These are phyloP conservation scores for Durotheca rogersii DNA, from an alignment of 495 filamentous ascomycete genomes.

Conservation along the genomic window DNA sequence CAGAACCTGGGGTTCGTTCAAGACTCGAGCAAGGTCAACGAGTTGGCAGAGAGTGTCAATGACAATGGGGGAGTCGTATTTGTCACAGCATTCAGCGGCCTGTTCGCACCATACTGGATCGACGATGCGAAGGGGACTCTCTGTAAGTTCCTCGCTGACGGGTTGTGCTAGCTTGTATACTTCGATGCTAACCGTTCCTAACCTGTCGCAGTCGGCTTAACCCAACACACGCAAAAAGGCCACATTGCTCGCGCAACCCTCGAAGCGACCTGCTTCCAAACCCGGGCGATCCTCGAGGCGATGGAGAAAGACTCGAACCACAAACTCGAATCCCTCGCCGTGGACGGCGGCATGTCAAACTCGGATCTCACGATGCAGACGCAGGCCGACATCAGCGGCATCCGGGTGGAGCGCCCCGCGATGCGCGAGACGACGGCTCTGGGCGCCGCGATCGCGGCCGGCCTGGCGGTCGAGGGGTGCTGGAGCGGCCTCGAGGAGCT, in stretches of 20 bases:
- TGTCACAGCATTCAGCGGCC: conserved; percentile 92
- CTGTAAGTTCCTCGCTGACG: conserved; percentile 54
- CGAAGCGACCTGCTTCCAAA: conserved; percentile 94
- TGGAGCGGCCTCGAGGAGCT: conserved; percentile 83
- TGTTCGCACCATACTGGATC: conserved; percentile 99
- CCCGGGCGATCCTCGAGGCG: conserved; percentile 88
- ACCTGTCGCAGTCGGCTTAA: conserved; percentile 69
- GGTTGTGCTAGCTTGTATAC: not conserved
- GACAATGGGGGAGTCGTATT: conserved; percentile 92
- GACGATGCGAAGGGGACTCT: conserved; percentile 92
- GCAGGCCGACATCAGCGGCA: conserved; percentile 87
- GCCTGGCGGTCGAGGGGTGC: conserved; percentile 72
- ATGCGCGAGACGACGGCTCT: conserved; percentile 96
- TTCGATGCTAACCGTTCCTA: conserved; percentile 8
- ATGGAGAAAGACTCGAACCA: conserved; percentile 91
- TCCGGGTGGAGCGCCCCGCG: conserved; percentile 80
- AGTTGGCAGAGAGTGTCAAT: conserved; percentile 76
- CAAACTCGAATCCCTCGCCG: conserved; percentile 71
- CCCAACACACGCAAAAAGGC: conserved; percentile 82
- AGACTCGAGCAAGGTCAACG: conserved; percentile 75
- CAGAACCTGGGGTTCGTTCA: conserved; percentile 86
- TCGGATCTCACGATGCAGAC: conserved; percentile 96
- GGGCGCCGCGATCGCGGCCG: conserved; percentile 91
- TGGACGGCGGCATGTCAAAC: conserved; percentile 94
- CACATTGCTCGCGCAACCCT: conserved; percentile 94